Base-by-base conservation (phyloP, 768 basidiomycete species). In the Xerocomus brunneocitrinus region DNA sequence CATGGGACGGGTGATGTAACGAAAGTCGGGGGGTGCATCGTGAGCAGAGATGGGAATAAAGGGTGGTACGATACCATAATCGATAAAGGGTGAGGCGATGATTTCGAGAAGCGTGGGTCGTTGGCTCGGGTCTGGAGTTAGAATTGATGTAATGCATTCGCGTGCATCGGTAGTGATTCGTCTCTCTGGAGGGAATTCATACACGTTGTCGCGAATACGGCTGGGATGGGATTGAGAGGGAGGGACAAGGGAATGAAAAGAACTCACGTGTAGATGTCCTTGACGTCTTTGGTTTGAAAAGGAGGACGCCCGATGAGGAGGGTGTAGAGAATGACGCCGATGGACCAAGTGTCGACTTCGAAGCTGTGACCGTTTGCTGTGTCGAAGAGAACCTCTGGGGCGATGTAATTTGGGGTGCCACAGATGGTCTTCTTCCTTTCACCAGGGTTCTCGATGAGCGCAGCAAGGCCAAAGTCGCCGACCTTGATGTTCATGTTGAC, bases 391-490 rank as follows among this genome's bases (percentile, higher is more conserved):
- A 98, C 94, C 67, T 98, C 95, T 0, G 97, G 97, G 0, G 97
- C 95, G 58, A 99, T 98, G 67, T 99, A 98, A 67, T 99, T 98
- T 2, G 95, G 97, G 0, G 95, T 99, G 1, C 95, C 95, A 60
- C 97, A 98, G 44, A 98, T 97, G 0, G 95, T 99, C 83, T 98
- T 98, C 80, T 98, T 97, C 65, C 95, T 76, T 70, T 98, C 95
- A 0, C 95, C 95, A 10, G 90, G 91, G 66, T 84, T 95, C 74
- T 98, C 95, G 45, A 98, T 95, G 45, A 99, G 80, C 2, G 95
- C 97, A 0, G 97, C 95, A 22, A 99, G 78, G 9, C 95, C 95
- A 72, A 99, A 97, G 73, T 99, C 95, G 22, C 93, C 95, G 19
- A 98, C 93, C 66, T 97, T 92, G 67, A 98, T 78, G 66, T 97